Conservation (phyloP, 345 rosid genomes). For the Noccaea caerulescens region DNA sequence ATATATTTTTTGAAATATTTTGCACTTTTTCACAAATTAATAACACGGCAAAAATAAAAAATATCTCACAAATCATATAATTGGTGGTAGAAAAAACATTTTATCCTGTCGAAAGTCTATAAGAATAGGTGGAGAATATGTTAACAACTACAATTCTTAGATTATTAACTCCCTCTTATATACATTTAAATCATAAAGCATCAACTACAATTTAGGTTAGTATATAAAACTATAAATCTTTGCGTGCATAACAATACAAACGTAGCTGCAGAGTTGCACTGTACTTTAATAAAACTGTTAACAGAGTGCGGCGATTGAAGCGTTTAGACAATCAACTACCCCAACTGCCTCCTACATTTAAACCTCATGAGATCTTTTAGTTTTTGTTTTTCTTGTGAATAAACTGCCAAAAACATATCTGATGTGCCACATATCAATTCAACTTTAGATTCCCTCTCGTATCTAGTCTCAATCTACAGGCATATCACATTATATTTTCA, state of each 20-base stretch:
- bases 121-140: neutral
- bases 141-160: neutral
- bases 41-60: neutral
- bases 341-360: constrained; percentile 32
- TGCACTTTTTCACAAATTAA: neutral
- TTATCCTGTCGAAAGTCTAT: neutral
- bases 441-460: constrained; percentile 25
- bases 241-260: constrained; percentile 24
- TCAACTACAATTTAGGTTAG: neutral
- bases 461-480: constrained; percentile 40
- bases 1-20: too few relatives aligned
- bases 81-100: neutral
- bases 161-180: neutral
- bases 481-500: constrained; percentile 5
- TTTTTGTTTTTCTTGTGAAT: constrained; percentile 14
- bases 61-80: neutral
- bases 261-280: too few relatives aligned
- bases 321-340: constrained; percentile 17
- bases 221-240: neutral
- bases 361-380: constrained; percentile 13
- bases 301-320: constrained; percentile 19
- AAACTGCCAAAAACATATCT: constrained; percentile 35
- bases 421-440: constrained; percentile 36
- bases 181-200: too few relatives aligned
- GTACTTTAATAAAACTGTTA: constrained; percentile 4